Base-by-base conservation (phyloP, 2,329 filamentous ascomycete species). In the Shiraia sp. region DNA sequence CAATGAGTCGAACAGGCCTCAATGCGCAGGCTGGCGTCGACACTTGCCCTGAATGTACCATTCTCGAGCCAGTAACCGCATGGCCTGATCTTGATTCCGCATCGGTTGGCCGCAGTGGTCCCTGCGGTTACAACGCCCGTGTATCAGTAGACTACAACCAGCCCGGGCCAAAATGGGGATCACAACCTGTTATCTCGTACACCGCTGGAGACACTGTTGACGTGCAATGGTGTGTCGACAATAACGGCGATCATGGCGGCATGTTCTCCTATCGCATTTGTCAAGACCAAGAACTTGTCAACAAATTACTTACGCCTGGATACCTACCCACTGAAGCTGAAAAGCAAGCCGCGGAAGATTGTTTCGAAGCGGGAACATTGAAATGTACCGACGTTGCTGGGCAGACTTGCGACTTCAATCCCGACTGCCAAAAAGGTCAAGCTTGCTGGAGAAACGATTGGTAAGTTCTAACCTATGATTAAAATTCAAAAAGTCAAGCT, bases 191-290 rank as follows among this genome's bases (percentile, higher is more conserved):
- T 10, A 56, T 61, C 13, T 63, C 57, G 6, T 67, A 67, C 42
- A 60, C 55, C 1, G 41, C 47, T 4, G 62, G 63, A 13, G 60
- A 65, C 30, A 49, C 51, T 8, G 58, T 64, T 6, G 51, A 61
- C 19, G 62, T 67, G 2, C 62, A 67, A 43, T 66, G 62, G 63
- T 67, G 63, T 31, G 32, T 67, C 12, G 63, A 67, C 36, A 49
- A 57, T 37, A 67, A 67, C 34, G 62, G 63, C 16, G 63, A 67
- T 33, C 63, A 67, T 30, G 63, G 62, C 12, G 60, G 61, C 47
- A 67, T 67, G 62, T 66, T 66, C 37, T 49, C 40, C 23, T 66
- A 66, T 47, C 61, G 63, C 39, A 62, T 66, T 36, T 66, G 63
- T 45, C 61, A 65, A 38, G 45, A 67, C 19, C 62, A 66, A 31